Evolutionary conservation across 208 protist species (phyloP).

Genomic region (Trypanosomatidae sp.): DNA sequence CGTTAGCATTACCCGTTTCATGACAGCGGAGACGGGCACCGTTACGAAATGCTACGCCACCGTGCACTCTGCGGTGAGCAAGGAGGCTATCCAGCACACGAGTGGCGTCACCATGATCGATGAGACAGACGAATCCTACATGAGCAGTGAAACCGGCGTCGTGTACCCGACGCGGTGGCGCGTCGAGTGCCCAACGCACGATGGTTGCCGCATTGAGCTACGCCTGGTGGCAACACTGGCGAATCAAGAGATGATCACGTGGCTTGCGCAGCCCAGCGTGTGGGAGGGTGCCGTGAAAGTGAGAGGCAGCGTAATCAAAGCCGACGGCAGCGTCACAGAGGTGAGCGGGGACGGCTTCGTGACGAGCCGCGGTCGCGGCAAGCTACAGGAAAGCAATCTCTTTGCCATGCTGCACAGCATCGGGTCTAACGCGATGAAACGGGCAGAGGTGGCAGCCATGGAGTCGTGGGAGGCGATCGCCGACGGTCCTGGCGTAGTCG

Average conservation of each 20-base stretch:
- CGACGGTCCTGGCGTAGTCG: constrained; percentile 35
- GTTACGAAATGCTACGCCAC: constrained; percentile 19
- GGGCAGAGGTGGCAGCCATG: constrained; percentile 20
- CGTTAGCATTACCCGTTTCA: constrained; percentile 32
- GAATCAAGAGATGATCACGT: constrained; percentile 59
- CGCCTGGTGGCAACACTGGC: constrained; percentile 34
- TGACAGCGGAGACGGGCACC: constrained; percentile 11
- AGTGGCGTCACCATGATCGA: constrained; percentile 19
- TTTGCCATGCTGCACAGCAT: constrained; percentile 36
- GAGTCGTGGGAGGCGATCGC: constrained; percentile 40
- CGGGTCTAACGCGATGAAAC: constrained; percentile 26
- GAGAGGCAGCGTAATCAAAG: constrained; percentile 26
- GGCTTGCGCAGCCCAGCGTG: constrained; percentile 39
- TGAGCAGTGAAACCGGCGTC: constrained; percentile 39
- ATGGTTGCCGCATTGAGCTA: constrained; percentile 33
- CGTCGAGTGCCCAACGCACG: constrained; percentile 27
- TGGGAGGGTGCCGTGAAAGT: constrained; percentile 55
- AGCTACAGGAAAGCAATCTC: constrained; percentile 20
- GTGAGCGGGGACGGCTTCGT: constrained; percentile 57
- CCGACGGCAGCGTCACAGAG: constrained; percentile 27
- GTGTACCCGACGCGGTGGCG: constrained; percentile 44
- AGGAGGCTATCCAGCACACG: constrained; percentile 31
- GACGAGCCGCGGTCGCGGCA: constrained; percentile 29
- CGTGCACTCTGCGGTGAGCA: constrained; percentile 34
- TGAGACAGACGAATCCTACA: constrained; percentile 28